Evolutionary conservation across 495 filamentous ascomycete species (phyloP).

Genomic region (Apiosordaria backusii): DNA sequence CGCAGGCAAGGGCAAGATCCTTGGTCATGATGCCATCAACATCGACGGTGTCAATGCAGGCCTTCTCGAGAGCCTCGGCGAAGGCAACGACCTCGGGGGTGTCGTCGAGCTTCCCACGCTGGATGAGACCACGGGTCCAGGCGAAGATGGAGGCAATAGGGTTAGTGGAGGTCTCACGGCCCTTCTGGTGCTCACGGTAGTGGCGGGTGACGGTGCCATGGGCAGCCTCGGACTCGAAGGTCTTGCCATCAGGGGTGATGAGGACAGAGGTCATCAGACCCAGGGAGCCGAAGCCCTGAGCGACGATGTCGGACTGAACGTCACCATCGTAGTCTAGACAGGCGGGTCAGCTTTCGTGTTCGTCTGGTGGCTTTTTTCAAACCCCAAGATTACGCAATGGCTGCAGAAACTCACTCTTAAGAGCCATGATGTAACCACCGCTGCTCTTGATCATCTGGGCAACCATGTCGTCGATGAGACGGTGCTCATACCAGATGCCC

Average conservation of each 20-base stretch:
- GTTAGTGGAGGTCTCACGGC: slow-evolving; percentile 94
- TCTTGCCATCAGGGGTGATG: slow-evolving; percentile 90
- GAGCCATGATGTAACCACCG: slow-evolving; percentile 92
- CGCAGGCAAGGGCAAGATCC: slow-evolving; percentile 88
- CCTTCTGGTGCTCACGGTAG: slow-evolving; percentile 98
- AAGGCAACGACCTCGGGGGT: slow-evolving; percentile 86
- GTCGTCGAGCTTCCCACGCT: slow-evolving; percentile 84
- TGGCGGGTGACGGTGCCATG: slow-evolving; percentile 98
- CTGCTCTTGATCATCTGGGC: slow-evolving; percentile 99
- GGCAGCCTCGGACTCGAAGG: slow-evolving; percentile 95
- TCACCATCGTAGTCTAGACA: slow-evolving; percentile 91
- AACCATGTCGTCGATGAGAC: slow-evolving; percentile 99
- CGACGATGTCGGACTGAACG: slow-evolving; percentile 96
- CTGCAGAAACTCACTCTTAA: slow-evolving; percentile 71
- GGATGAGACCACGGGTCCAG: slow-evolving; percentile 92
- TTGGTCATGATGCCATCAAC: slow-evolving; percentile 97
- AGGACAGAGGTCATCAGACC: slow-evolving; percentile 98
- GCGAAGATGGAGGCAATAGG: slow-evolving; percentile 98
- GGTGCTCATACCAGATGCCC: slow-evolving; percentile 98
- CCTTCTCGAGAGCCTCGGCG: slow-evolving; percentile 85
- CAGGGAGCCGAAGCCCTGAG: slow-evolving; percentile 95
- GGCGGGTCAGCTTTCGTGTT: neutral
- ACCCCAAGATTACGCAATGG: neutral
- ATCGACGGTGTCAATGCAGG: slow-evolving; percentile 92
- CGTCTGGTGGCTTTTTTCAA: neutral